These are phyloP conservation scores for Phaseolus lunatus DNA, from an alignment of 306 rosid genomes.

Conservation along the genomic window DNA sequence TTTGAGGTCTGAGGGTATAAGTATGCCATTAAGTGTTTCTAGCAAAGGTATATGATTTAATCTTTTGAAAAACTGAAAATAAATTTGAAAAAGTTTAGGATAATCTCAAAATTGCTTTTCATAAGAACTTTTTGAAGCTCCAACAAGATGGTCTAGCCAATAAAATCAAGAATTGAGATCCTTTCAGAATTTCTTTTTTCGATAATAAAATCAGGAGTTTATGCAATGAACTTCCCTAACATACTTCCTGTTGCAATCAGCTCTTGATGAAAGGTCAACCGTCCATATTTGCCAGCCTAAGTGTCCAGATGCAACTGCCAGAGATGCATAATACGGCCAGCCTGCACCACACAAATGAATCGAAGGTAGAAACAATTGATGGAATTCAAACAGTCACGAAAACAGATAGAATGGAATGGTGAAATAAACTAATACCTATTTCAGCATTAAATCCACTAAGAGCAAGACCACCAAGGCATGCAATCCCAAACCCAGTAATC, in stretches of 20 bases:
- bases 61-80: background rate
- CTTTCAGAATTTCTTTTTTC: constrained; percentile 14
- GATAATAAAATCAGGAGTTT: constrained; percentile 32
- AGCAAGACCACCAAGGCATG: constrained; percentile 77
- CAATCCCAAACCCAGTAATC: constrained; percentile 78
- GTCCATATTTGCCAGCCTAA: constrained; percentile 86
- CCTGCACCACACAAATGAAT: constrained; percentile 58
- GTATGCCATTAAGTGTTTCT: constrained; percentile 11
- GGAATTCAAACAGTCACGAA: constrained; percentile 21
- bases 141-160: constrained; percentile 30
- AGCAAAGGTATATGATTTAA: constrained; percentile 25
- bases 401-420: constrained; percentile 1
- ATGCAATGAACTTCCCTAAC: constrained; percentile 40
- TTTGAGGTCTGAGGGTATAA: background rate
- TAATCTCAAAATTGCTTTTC: constrained; percentile 6
- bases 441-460: constrained; percentile 83
- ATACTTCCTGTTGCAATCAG: constrained; percentile 86
- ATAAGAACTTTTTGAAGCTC: constrained; percentile 30
- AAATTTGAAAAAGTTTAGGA: constrained; percentile 11
- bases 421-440: constrained; percentile 58
- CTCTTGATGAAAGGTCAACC: constrained; percentile 75
- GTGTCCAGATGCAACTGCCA: constrained; percentile 83
- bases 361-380: constrained; percentile 14
- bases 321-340: constrained; percentile 84
- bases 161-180: constrained; percentile 13